A percentile compares a stretch with the other conserved stretches of the same genome.
phyloP scores from a whole-genome alignment of 176 grass and related monocot genomes.

The Musa troglodytarum region DNA sequence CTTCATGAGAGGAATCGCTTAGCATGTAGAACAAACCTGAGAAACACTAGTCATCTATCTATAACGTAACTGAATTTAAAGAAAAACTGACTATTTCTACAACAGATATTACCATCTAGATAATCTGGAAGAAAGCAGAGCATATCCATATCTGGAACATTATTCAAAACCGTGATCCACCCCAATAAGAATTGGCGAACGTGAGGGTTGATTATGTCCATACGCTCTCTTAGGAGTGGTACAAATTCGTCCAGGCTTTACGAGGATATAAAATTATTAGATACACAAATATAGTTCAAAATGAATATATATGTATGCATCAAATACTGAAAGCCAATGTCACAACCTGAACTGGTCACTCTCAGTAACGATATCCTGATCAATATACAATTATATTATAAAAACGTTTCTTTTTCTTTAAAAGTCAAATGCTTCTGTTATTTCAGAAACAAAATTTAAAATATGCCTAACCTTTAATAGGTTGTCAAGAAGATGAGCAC shows the following conservation, averaged over 20 bases:
- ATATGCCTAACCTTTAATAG: constrained; percentile 67
- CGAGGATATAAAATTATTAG: constrained; percentile 20
- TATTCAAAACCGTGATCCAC: constrained; percentile 97
- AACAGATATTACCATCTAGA: constrained; percentile 67
- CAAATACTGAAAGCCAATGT: constrained; percentile 17
- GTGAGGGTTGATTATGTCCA: constrained; percentile 95
- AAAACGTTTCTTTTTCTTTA: too few relatives aligned
- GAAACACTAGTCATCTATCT: too few relatives aligned
- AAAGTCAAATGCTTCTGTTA: neutral
- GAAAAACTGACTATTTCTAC: too few relatives aligned
- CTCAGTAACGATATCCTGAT: constrained; percentile 98
- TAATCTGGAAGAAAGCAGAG: constrained; percentile 99
- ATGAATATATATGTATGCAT: constrained; percentile 2
- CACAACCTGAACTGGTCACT: constrained; percentile 95
- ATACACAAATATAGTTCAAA: constrained; percentile 17
- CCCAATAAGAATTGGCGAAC: constrained; percentile 97
- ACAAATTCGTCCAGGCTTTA: constrained; percentile 99
- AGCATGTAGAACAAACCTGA: constrained; percentile 96
- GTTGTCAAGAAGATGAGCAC: constrained; percentile 95
- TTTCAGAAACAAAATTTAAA: neutral
- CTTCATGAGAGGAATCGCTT: constrained; percentile 85
- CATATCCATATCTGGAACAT: constrained; percentile 99
- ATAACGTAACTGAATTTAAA: too few relatives aligned
- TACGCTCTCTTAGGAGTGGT: constrained; percentile 93
- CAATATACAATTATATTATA: constrained; percentile 3